Evolutionary conservation across 805 yeast species (phyloP), one percentile per base, ranked within the genome.

Genomic region (Yueomyces sinensis): DNA sequence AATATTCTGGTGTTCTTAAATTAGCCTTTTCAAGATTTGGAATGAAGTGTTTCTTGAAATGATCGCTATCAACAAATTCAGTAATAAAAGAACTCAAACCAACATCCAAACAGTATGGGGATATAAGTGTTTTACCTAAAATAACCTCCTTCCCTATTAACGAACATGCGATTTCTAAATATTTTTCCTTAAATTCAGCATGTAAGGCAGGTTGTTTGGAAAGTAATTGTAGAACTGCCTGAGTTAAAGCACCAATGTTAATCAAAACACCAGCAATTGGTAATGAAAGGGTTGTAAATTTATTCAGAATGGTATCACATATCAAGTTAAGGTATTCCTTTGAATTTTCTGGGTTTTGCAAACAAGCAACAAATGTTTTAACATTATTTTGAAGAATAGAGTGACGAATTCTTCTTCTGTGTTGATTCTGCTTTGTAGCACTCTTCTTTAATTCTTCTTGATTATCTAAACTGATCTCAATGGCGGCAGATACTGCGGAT

Each of bases 1-100:
- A 70, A 27, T 62, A 54, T 48, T 84, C 95, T 0, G 95, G 78
- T 2, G 93, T 73, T 53, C 95, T 70, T 42, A 87, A 62, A 33
- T 79, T 63, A 1, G 87, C 70, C 50, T 80, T 83, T 46, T 82
- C 87, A 32, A 87, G 46, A 15, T 70, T 65, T 2, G 93, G 83
- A 5, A 74, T 55, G 14, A 80, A 46, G 5, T 42, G 34, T 2
- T 55, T 41, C 16, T 49, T 52, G 34, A 76, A 62, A 4, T 56
- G 50, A 1, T 55, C 62, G 14, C 58, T 55, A 7, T 55, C 44
- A 13, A 76, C 47, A 41, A 61, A 66, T 25, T 66, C 65, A 14
- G 50, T 46, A 17, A 74, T 52, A 42, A 72, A 70, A 5, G 58
- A 52, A n/a, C 53, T 44, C 25, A 74, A 52, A 40, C 68, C 66